Evolutionary conservation across 148 eudicot genomes (phyloP), one percentile per base, ranked within the genome.

Genomic region (Vaccinium vitisidaea): DNA sequence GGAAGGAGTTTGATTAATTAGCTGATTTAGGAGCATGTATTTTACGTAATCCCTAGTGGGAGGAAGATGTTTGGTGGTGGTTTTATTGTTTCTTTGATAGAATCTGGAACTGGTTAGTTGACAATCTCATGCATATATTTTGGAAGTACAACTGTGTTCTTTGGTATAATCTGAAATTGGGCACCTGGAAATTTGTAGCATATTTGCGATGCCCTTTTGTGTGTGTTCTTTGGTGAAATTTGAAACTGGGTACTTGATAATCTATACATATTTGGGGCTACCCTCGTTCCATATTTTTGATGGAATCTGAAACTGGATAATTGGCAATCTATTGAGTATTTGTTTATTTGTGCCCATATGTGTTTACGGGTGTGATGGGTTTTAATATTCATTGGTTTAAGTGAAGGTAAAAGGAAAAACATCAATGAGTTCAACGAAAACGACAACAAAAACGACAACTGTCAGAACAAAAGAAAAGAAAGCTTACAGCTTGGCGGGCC

Each of bases 401-500:
- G 83, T 90, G 88, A 88, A 94, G 96, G 91, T 89, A 18, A 91
- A 91, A 85, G 90, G 82, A 6, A 93, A 92, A 89, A 48, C 89
- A 70, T 83, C 85, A 61, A 43, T 85, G 48, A 81, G 86, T 87
- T 85, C 91, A 85, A 87, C 93, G 0, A 89, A 85, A 86, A 82
- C 80, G 19, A 88, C 90, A 2, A 84, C 76, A 61, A 93, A 89
- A 82, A 92, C 86, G 79, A 84, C 89, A 19, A 86, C 88, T 2
- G 85, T 86, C 49, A 92, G 86, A 91, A 83, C 83, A 67, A 92
- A 95, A 88, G 94, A 89, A 89, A 96, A 91, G 92, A 96, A 96
- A 87, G 94, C 94, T 82, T 96, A 71, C 90, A 93, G 88, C 83
- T 91, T 96, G 90, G 86, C 97, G 1, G 98, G 98, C 83, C 98